Percentiles rank a stretch among this genome's conserved stretches.
Conservation (phyloP, 805 yeast species). For the Cyberlindnera sargentensis region DNA sequence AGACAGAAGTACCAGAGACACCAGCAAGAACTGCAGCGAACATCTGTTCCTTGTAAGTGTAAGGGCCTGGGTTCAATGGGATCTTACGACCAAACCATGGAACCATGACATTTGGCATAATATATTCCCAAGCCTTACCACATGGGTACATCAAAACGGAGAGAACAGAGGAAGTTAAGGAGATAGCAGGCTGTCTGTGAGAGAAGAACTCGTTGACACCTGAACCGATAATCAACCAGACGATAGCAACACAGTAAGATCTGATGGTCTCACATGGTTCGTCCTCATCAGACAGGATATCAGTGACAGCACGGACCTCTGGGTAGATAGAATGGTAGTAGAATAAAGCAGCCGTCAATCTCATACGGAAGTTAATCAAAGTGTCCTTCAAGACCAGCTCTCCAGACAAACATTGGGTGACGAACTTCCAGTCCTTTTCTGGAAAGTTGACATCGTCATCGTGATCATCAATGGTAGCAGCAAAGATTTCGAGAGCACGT, state of each 20-base stretch:
- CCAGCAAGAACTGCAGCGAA: constrained; percentile 41
- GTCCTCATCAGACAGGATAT: constrained; percentile 40
- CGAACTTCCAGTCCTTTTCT: constrained; percentile 13
- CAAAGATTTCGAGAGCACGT: constrained; percentile 20
- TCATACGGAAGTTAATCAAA: constrained; percentile 4
- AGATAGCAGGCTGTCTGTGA: constrained; percentile 46
- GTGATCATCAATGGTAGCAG: constrained; percentile 34
- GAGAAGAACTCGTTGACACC: constrained; percentile 51
- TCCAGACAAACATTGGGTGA: constrained; percentile 2
- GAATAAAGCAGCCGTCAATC: constrained; percentile 5
- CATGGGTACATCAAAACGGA: constrained; percentile 41
- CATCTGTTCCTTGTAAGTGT: constrained; percentile 62
- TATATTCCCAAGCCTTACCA: constrained; percentile 34
- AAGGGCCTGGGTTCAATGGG: constrained; percentile 55
- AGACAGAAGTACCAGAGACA: constrained; percentile 24
- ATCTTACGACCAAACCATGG: constrained; percentile 31
- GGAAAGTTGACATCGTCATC: constrained; percentile 43
- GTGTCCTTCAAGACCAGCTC: constrained; percentile 3
- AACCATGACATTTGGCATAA: constrained; percentile 41
- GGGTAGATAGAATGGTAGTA: constrained; percentile 50
- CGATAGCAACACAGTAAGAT: constrained; percentile 29
- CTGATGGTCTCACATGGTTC: constrained; percentile 44
- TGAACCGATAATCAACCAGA: constrained; percentile 47
- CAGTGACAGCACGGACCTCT: constrained; percentile 59
- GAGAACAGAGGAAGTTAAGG: constrained; percentile 35